These are phyloP conservation scores for Lichenothelia convexa DNA, from an alignment of 495 filamentous ascomycete genomes.

Conservation along the genomic window DNA sequence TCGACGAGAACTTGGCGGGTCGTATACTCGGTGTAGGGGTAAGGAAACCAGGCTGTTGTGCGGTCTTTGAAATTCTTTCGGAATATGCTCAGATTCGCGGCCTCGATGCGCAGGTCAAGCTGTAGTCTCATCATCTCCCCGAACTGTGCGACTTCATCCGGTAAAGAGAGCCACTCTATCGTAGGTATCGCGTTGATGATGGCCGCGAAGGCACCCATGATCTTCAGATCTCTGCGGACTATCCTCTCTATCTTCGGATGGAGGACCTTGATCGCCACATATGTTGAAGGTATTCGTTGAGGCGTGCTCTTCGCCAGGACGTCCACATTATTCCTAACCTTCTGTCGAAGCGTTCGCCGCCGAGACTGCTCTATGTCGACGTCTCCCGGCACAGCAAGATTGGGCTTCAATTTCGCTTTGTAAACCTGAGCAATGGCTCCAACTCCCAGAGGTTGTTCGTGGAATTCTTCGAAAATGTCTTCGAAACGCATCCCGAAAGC, in stretches of 20 bases:
- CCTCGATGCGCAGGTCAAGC: slow-evolving; percentile 86
- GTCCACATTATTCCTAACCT: slow-evolving; percentile 66
- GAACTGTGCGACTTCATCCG: slow-evolving; percentile 85
- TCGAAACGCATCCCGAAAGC: slow-evolving; percentile 70
- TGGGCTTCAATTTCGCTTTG: slow-evolving; percentile 76
- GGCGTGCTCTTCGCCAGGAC: slow-evolving; percentile 70
- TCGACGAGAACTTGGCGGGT: slow-evolving; percentile 87
- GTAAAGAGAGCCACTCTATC: slow-evolving; percentile 93
- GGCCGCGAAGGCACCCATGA: slow-evolving; percentile 85
- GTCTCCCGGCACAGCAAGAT: slow-evolving; percentile 46
- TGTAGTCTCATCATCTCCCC: slow-evolving; percentile 98
- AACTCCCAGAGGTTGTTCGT: slow-evolving; percentile 77
- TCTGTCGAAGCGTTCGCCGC: slow-evolving; percentile 35
- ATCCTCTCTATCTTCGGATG: slow-evolving; percentile 81
- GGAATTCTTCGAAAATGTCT: slow-evolving; percentile 94
- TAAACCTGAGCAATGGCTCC: slow-evolving; percentile 98
- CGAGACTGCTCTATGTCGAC: slow-evolving; percentile 28
- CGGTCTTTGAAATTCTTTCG: slow-evolving; percentile 78
- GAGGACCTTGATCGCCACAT: slow-evolving; percentile 92
- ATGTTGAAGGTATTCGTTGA: slow-evolving; percentile 68
- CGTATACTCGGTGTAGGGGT: slow-evolving; percentile 76
- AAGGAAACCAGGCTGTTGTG: slow-evolving; percentile 89
- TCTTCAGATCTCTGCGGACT: slow-evolving; percentile 73
- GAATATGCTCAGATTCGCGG: slow-evolving; percentile 75
- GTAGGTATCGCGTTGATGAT: slow-evolving; percentile 77